These are phyloP conservation scores for Cladosporium sp. DNA, from an alignment of 2,329 filamentous ascomycete genomes.

Conservation along the genomic window DNA sequence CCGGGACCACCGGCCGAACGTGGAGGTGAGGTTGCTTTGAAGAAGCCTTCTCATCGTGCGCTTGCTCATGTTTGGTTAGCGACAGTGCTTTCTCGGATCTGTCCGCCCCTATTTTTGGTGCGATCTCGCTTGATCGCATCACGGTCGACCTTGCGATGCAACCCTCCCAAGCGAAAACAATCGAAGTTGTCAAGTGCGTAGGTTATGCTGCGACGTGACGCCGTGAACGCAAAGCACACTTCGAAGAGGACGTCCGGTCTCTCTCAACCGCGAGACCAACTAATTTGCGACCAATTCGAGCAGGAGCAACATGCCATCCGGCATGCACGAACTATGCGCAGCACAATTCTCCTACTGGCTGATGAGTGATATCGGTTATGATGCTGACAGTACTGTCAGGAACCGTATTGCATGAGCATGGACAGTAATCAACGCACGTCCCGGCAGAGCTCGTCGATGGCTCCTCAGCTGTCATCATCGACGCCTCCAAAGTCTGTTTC, in stretches of 20 bases:
- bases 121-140: slow-evolving; percentile 3
- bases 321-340: background rate
- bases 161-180: background rate
- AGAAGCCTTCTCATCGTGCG: background rate
- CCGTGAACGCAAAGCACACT: background rate
- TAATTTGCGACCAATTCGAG: background rate
- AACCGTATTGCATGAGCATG: background rate
- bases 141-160: background rate
- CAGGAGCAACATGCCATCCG: background rate
- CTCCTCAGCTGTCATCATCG: slow-evolving; percentile 2
- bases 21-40: slow-evolving; percentile 14
- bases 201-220: background rate
- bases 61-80: slow-evolving; percentile 1
- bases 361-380: background rate
- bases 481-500: background rate
- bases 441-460: background rate
- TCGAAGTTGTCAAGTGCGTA: background rate
- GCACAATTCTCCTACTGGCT: slow-evolving; percentile 1
- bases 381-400: background rate
- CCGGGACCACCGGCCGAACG: slow-evolving; percentile 11
- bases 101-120: slow-evolving; percentile 7
- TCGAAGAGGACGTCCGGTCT: background rate
- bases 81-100: background rate
- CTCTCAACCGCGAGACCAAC: background rate
- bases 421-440: background rate